Percentiles rank a stretch among this genome's conserved stretches.
Evolutionary conservation across 2,329 filamentous ascomycete species (phyloP).

Genomic region (Onygena corvina): DNA sequence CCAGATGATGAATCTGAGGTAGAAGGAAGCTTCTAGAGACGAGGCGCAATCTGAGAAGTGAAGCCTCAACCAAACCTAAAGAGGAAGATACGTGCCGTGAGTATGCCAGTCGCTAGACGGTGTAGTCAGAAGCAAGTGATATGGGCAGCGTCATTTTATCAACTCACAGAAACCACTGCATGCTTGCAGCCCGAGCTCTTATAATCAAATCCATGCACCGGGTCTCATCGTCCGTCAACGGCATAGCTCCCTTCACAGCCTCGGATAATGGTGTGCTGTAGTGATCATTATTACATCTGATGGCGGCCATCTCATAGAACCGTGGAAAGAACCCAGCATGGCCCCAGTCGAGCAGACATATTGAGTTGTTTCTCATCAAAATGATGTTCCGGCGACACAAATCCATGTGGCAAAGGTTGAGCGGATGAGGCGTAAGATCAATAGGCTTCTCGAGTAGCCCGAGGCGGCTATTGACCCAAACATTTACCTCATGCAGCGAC

Average conservation of each 20-base stretch:
- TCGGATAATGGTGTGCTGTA: conserved; percentile 13
- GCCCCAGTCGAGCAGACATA: conserved; percentile 21
- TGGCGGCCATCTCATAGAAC: conserved; percentile 18
- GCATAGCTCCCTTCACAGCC: conserved; percentile 12
- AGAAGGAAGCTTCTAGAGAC: too few species aligned
- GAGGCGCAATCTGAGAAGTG: too few species aligned
- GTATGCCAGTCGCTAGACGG: neutral
- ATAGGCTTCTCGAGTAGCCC: conserved; percentile 15
- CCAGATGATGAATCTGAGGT: too few species aligned
- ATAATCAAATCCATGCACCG: conserved; percentile 16
- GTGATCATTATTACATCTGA: conserved; percentile 16
- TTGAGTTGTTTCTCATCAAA: conserved; percentile 17
- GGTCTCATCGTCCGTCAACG: conserved; percentile 19
- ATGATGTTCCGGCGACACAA: conserved; percentile 21
- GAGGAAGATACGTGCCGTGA: too few species aligned
- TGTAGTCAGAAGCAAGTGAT: neutral
- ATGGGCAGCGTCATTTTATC: neutral
- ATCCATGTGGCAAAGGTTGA: conserved; percentile 22
- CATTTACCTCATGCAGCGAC: conserved; percentile 12
- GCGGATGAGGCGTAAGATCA: conserved; percentile 17
- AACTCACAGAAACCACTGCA: conserved; percentile 7
- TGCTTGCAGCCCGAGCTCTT: conserved; percentile 6
- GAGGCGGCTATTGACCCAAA: conserved; percentile 14
- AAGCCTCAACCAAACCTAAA: too few species aligned
- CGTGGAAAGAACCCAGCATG: conserved; percentile 19